Base-by-base conservation (phyloP, 257 asterid species). In the Fraxinus pennsylvanica region DNA sequence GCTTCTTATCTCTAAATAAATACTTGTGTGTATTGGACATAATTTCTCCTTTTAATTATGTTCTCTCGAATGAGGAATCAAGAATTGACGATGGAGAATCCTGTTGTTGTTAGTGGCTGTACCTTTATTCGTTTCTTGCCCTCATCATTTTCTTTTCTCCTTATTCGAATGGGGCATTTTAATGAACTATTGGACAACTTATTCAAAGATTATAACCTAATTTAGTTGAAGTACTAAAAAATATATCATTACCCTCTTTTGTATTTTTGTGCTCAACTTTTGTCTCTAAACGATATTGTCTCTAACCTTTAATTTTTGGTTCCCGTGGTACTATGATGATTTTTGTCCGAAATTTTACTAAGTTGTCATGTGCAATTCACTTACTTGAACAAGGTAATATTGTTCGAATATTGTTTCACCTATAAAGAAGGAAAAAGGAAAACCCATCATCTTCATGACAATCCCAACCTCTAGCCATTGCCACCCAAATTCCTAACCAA, bases 91-190 rank as follows among this genome's bases (percentile, higher is more conserved):
- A 9, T 72, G 65, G 70, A 61, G 21, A 84, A 81, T 84, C 67
- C 54, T 78, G 50, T 52, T 74, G 50, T 65, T 36, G 15, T 29
- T 74, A 38, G 82, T 22, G 73, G 54, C 47, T 73, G n/a, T 54
- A 72, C 78, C 75, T 84, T 84, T 83, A 80, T 80, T 43, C 84
- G 57, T 73, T 77, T 74, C 79, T 80, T 76, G 57, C 84, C 54
- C 57, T 79, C 13, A 68, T 76, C 79, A 76, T 76, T 76, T 74
- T 75, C 73, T 63, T 70, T 71, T 74, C 19, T 25, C 32, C 33
- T 71, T 45, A 32, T 76, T 54, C 45, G 7, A 1, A 38, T 29
- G 33, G 61, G n/a, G 2, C 47, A n/a, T 70, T 70, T 36, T 66
- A 54, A 5, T 61, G 14, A 22, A 61, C 22, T 14, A n/a, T 59